Evolutionary conservation across 331 rosid genomes (phyloP), one percentile per base, ranked within the genome.

Genomic region (Stylosanthes scabra): DNA sequence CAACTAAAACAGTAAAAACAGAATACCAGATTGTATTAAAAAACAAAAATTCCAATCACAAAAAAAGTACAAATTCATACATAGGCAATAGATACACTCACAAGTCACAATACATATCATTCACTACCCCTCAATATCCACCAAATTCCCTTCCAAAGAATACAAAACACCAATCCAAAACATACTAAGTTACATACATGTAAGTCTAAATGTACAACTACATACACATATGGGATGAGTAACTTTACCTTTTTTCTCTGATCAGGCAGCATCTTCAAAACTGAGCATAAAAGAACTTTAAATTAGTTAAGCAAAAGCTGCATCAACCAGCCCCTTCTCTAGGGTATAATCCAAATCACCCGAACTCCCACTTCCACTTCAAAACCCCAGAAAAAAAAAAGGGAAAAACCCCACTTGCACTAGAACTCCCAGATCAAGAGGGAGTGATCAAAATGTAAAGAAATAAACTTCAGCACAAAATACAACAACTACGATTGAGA

Each of bases 201-300:
- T 9, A 50, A 25, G 12, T 10, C 29, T 13, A 11, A 9, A 64
- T 34, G 49, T 27, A 39, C 5, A 66, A 31, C 66, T 9, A 44
- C 5, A 66, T 34, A 67, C 3, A 46, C 55, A 12, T 49, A 13
- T 7, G 49, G 59, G 59, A 62, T 16, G 50, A 69, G 16, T 64
- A 65, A 83, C 73, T 76, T 78, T 83, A 88, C 99, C 99, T 92
- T 95, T 88, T 88, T 95, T 69, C 90, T 88, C 59, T 88, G 97
- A 84, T 91, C 99, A 71, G 87, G 83, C 84, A 80, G 90, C 99
- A 90, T 92, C 88, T 76, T 76, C 64, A 66, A 74, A 82, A 72
- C 71, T 61, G 70, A 87, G 84, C 92, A 88, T 88, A 71, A 81
- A 76, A 83, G 39, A 70, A 20, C 72, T 69, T 45, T 74, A 62